Evolutionary conservation across 2,329 filamentous ascomycete species (phyloP).

Genomic region (Cadophora sp.): DNA sequence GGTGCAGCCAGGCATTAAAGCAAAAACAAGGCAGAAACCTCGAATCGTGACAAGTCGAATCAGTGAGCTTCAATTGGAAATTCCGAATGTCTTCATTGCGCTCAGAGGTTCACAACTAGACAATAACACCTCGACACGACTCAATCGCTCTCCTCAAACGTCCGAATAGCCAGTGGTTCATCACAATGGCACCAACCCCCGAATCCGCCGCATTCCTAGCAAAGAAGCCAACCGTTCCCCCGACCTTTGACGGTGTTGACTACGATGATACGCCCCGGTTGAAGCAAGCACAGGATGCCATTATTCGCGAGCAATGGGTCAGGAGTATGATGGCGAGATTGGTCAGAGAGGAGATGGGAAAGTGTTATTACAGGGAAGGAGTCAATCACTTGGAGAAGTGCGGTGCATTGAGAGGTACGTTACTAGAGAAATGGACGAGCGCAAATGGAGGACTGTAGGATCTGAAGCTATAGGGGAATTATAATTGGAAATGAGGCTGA

Average conservation of each 20-base stretch:
- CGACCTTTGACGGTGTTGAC: constrained; percentile 86
- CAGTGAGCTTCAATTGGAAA: constrained; percentile 15
- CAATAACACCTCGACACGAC: constrained; percentile 3
- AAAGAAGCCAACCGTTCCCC: constrained; percentile 81
- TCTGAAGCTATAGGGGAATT: background rate
- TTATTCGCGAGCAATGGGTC: constrained; percentile 88
- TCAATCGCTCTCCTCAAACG: constrained; percentile 13
- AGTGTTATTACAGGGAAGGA: constrained; percentile 84
- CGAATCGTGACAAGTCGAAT: background rate
- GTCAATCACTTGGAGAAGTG: constrained; percentile 92
- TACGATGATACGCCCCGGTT: constrained; percentile 82
- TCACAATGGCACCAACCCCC: constrained; percentile 73
- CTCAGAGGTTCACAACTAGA: constrained; percentile 1
- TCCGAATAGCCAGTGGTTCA: background rate
- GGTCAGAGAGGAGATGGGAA: constrained; percentile 82
- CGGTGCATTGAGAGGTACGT: constrained; percentile 78
- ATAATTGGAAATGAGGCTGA: background rate
- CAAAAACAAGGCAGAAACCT: background rate
- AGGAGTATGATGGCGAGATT: constrained; percentile 87
- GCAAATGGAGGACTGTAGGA: background rate
- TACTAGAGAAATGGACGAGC: background rate
- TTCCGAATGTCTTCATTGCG: constrained; percentile 9
- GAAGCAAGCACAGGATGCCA: constrained; percentile 82
- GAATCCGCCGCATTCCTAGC: constrained; percentile 83
- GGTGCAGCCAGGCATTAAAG: constrained; percentile 4